Percentiles rank a stretch among this genome's conserved stretches.
Evolutionary conservation across 495 filamentous ascomycete genomes (phyloP).

Genomic region (Xylaria bambusicola): DNA sequence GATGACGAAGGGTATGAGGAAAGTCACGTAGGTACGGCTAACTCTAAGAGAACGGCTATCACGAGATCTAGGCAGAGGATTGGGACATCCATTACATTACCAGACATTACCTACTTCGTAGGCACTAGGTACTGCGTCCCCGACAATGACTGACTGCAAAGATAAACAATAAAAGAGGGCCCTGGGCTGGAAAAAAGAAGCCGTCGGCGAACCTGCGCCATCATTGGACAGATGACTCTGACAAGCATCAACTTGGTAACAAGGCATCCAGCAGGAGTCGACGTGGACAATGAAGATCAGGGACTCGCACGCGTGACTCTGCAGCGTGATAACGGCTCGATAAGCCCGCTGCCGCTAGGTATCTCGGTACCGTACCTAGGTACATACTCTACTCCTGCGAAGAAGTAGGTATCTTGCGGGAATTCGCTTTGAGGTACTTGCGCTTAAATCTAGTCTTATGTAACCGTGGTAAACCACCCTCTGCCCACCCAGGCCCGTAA

Average conservation of each 20-base stretch:
- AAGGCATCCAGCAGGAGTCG: neutral
- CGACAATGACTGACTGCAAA: neutral
- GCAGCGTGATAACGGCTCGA: conserved; percentile 34
- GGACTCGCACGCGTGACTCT: conserved; percentile 35
- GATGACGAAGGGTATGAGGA: conserved; percentile 17
- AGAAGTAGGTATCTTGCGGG: too few relatives aligned
- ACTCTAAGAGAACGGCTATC: conserved; percentile 7
- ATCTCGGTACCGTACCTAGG: too few relatives aligned
- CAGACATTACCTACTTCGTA: too few relatives aligned
- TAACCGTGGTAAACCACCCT: too few relatives aligned
- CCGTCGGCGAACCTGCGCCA: neutral
- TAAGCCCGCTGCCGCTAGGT: conserved; percentile 23
- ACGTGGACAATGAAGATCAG: conserved; percentile 25
- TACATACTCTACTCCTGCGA: too few relatives aligned
- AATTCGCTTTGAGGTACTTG: too few relatives aligned
- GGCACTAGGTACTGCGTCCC: too few relatives aligned
- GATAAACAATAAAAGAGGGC: conserved; percentile 1
- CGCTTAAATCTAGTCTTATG: too few relatives aligned
- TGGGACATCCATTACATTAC: neutral
- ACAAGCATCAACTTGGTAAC: neutral
- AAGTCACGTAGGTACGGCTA: conserved; percentile 19
- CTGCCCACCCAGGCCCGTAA: too few relatives aligned
- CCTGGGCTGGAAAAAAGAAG: neutral
- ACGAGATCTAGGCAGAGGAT: conserved; percentile 18
- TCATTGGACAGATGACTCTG: neutral